Evolutionary conservation across 1,284 basidiomycete species (phyloP), one percentile per base, ranked within the genome.

Genomic region (Xerocomus nothofagi): DNA sequence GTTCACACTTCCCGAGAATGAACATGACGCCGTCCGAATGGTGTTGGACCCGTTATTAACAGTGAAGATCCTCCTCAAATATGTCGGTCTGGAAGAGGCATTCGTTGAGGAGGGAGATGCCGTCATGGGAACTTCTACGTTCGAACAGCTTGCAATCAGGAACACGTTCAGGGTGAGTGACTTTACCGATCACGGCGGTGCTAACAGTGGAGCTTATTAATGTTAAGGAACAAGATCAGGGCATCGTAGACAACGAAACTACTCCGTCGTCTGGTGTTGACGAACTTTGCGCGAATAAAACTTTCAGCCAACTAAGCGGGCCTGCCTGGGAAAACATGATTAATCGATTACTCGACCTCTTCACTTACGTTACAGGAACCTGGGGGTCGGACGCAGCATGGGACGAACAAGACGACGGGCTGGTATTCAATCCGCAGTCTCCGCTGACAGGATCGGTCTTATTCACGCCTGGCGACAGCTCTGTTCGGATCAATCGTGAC

Each of bases 1-100:
- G n/a, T 77, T 75, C 50, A 51, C 66, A 5, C 60, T 75, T 5
- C 56, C 66, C 34, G 61, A 62, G 47, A 65, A 64, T 32, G 66
- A 64, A n/a, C 46, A 59, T 44, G 69, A 74, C 47, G 60, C 51
- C 12, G 41, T 66, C 26, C 60, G 51, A 10, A 54, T 66, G 57
- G 63, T 65, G 14, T 33, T 51, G 2, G 60, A 63, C 37, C 63
- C 57, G 14, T 37, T 48, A 23, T 46, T 39, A 31, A 52, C 57
- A 26, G 54, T 41, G 43, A 43, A 14, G 21, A 41, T 30, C 31
- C 53, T 61, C 20, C 43, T 58, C 32, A 27, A 29, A 31, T 41
- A 32, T 54, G 53, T 53, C 40, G 51, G 50, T 15, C 14, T 46
- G 37, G 49, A 51, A 17, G 45, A 42, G n/a, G 32, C 21, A 23